Evolutionary conservation across 2,329 filamentous ascomycete genomes (phyloP), one percentile per base, ranked within the genome.

Genomic region (Fusarium sp.): DNA sequence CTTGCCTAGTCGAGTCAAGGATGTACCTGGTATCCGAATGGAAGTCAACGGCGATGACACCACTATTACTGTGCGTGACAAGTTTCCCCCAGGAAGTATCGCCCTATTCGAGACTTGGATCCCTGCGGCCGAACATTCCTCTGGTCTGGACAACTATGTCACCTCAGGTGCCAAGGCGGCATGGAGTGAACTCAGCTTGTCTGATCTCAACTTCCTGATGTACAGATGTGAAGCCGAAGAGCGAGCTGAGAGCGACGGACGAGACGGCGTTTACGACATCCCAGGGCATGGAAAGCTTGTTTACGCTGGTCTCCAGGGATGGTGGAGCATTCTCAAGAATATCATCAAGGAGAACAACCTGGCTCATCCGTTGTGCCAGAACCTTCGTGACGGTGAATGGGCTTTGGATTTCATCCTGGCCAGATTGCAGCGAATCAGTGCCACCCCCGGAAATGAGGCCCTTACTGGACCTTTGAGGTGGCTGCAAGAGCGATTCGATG

Each of bases 21-120:
- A 93, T 62, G 81, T 97, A 16, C 87, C 90, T 2, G 92, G 91
- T 11, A 88, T 97, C 62, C 86, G 85, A 26, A 86, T 97, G 75
- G 91, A 95, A 68, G 83, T 86, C n/a, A 86, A 89, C 53, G 90
- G 86, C 7, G 88, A 91, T 46, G 90, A 93, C 73, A 95, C 94
- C 3, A 86, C 90, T 58, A 93, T 99, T 68, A 90, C 89, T 1
- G 89, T 97, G 18, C 90, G 92, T 4, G 90, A 94, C 48, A 89
- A 90, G 66, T 97, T 99, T 77, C 93, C 94, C 6, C 94, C 97
- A 16, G 96, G 96, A 62, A 97, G 94, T 70, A 97, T 99, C 71
- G 94, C 94, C 4, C 84, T 99, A 4, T 97, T 98, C 72, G 94
- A 98, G 82, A 99, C 96, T 0, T 98, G 92, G 91, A 96, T 98